phyloP scores from a whole-genome alignment of 2,329 filamentous ascomycete genomes.

The Aureobasidium zeae region DNA sequence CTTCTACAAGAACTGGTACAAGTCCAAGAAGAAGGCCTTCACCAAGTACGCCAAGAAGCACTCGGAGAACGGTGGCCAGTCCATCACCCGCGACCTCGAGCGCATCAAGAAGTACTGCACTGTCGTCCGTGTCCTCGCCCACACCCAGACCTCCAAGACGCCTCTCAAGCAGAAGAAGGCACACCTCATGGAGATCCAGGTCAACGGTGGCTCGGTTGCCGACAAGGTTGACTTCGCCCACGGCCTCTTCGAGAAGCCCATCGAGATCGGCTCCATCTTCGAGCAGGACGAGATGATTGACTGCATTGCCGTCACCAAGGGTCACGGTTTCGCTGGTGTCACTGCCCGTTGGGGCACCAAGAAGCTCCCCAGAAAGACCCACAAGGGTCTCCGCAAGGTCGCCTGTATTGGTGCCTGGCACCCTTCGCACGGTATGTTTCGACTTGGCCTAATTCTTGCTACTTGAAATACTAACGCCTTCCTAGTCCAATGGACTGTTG shows the following conservation, averaged over 20 bases:
- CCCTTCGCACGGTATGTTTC: conserved; percentile 66
- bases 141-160: conserved; percentile 99
- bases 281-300: conserved; percentile 99
- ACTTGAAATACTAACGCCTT: not conserved
- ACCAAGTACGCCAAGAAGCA: conserved; percentile 99
- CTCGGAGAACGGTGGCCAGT: conserved; percentile 82
- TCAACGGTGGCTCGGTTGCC: conserved; percentile 92
- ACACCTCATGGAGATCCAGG: conserved; percentile 99
- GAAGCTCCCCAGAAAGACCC: conserved; percentile 99
- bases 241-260: conserved; percentile 98
- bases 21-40: conserved; percentile 99
- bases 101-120: conserved; percentile 99
- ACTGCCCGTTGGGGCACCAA: conserved; percentile 98
- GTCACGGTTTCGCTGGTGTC: conserved; percentile 97
- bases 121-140: conserved; percentile 95
- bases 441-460: not conserved
- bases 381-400: conserved; percentile 99
- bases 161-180: conserved; percentile 99
- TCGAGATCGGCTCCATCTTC: conserved; percentile 87
- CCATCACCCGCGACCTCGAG: conserved; percentile 95
- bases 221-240: conserved; percentile 97
- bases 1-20: conserved; percentile 99
- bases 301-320: conserved; percentile 98
- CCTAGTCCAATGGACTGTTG: conserved; percentile 92
- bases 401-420: conserved; percentile 99